Conservation (phyloP, 2,329 filamentous ascomycete genomes). For the Aspergillus chevalieri region DNA sequence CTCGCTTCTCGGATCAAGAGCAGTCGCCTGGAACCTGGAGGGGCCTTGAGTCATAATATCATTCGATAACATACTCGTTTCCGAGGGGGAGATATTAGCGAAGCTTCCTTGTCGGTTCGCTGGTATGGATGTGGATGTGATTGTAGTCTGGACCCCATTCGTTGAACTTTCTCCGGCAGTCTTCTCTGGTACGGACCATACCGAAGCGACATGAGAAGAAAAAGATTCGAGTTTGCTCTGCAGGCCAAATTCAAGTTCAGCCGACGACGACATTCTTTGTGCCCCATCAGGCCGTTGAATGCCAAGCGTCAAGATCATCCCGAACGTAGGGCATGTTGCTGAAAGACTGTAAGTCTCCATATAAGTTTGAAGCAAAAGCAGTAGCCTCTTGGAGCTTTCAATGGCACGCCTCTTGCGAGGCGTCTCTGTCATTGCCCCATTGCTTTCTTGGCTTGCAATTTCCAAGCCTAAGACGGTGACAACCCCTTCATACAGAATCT, state of each 20-base stretch:
- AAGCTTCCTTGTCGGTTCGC: constrained; percentile 4
- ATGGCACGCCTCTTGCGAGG: constrained; percentile 23
- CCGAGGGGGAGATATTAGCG: constrained; percentile 1
- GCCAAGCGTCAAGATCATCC: constrained; percentile 32
- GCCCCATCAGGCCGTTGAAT: constrained; percentile 15
- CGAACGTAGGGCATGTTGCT: constrained; percentile 37
- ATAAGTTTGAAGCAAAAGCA: constrained; percentile 31
- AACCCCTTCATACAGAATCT: constrained; percentile 29
- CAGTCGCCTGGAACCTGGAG: background rate
- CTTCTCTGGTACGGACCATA: constrained; percentile 20
- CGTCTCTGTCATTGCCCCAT: constrained; percentile 14
- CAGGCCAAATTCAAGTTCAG: constrained; percentile 21
- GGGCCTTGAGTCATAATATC: constrained; percentile 1
- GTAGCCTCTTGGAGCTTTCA: constrained; percentile 30
- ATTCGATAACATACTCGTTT: background rate
- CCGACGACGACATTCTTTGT: constrained; percentile 2
- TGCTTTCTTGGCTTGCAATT: constrained; percentile 18
- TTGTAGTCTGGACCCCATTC: constrained; percentile 1
- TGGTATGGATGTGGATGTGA: constrained; percentile 1
- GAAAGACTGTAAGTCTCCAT: constrained; percentile 38
- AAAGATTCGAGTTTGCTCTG: constrained; percentile 22
- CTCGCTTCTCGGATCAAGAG: background rate
- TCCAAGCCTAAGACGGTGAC: constrained; percentile 20
- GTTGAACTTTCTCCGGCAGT: background rate
- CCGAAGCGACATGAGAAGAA: constrained; percentile 22